phyloP scores from a whole-genome alignment of 2,329 filamentous ascomycete species.

The Aspergillus bombycis region DNA sequence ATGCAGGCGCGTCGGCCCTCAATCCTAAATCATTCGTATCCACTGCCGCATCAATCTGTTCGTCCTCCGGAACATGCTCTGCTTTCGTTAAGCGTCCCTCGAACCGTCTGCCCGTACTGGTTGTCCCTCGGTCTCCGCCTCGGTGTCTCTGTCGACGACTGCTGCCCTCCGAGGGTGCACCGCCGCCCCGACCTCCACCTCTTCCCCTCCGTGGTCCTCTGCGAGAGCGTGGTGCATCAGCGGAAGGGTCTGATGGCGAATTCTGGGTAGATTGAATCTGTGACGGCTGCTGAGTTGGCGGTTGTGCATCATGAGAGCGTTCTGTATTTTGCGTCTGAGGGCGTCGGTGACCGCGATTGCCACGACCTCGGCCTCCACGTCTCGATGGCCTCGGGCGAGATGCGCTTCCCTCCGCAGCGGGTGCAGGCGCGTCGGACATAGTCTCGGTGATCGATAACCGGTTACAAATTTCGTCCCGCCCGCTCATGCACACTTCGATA shows the following conservation, averaged over 20 bases:
- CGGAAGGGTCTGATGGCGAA: constrained; percentile 7
- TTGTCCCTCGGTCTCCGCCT: constrained; percentile 16
- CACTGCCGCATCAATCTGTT: constrained; percentile 8
- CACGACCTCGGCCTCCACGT: constrained; percentile 34
- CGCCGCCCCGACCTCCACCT: constrained; percentile 17
- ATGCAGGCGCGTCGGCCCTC: constrained; percentile 45
- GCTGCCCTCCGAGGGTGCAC: constrained; percentile 19
- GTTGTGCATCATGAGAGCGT: constrained; percentile 11
- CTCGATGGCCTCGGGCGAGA: constrained; percentile 25
- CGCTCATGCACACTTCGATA: constrained; percentile 18
- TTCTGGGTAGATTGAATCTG: constrained; percentile 10
- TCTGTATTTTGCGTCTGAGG: constrained; percentile 12
- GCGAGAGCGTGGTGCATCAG: constrained; percentile 22
- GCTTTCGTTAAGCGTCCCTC: constrained; percentile 46
- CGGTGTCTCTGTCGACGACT: constrained; percentile 25
- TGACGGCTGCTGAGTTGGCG: constrained; percentile 12
- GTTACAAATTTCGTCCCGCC: constrained; percentile 2
- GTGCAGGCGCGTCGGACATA: constrained; percentile 21
- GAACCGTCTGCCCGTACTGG: constrained; percentile 39
- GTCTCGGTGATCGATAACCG: constrained; percentile 11
- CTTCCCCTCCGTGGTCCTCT: constrained; percentile 18
- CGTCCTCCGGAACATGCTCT: constrained; percentile 23
- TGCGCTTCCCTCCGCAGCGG: constrained; percentile 16
- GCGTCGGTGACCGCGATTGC: constrained; percentile 29
- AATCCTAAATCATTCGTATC: constrained; percentile 26